Conservation (phyloP, 352 stramenopile species). For the Pythium myriotylum region DNA sequence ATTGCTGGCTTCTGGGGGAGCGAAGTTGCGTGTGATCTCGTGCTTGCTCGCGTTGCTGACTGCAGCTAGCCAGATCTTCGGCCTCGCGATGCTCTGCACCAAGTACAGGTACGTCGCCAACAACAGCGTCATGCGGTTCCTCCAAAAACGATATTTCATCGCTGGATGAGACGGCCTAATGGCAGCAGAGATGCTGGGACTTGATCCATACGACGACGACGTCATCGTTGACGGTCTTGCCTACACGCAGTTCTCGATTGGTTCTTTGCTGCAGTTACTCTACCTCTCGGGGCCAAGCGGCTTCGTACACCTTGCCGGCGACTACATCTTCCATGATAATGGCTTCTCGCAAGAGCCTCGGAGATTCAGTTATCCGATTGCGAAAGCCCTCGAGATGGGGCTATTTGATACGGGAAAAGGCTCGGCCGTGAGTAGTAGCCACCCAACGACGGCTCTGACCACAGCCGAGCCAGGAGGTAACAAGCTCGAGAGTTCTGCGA, state of each 20-base stretch:
- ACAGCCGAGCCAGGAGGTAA: too few species aligned
- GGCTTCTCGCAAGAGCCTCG: slow-evolving; percentile 37
- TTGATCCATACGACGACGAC: slow-evolving; percentile 39
- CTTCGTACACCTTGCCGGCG: slow-evolving; percentile 40
- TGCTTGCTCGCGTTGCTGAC: slow-evolving; percentile 40
- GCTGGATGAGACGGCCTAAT: slow-evolving; percentile 52
- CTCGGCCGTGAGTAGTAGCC: background rate
- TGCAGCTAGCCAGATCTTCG: slow-evolving; percentile 29
- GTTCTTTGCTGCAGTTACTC: slow-evolving; percentile 45
- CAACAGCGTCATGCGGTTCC: slow-evolving; percentile 46
- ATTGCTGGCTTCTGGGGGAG: slow-evolving; percentile 51
- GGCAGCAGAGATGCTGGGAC: slow-evolving; percentile 41
- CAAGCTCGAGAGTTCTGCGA: too few species aligned
- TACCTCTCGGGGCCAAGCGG: slow-evolving; percentile 55
- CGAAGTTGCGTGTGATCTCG: slow-evolving; percentile 55
- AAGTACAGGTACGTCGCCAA: slow-evolving; percentile 45
- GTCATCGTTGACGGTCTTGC: slow-evolving; percentile 28
- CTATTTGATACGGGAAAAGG: slow-evolving; percentile 14
- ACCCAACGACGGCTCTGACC: too few species aligned
- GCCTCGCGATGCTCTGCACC: slow-evolving; percentile 34
- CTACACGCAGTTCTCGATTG: slow-evolving; percentile 42
- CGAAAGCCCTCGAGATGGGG: slow-evolving; percentile 41
- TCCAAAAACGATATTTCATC: slow-evolving; percentile 50
- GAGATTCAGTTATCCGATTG: slow-evolving; percentile 36
- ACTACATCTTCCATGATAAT: slow-evolving; percentile 49